phyloP scores from a whole-genome alignment of 2,329 filamentous ascomycete genomes.

The Davidsoniella eucalypti region DNA sequence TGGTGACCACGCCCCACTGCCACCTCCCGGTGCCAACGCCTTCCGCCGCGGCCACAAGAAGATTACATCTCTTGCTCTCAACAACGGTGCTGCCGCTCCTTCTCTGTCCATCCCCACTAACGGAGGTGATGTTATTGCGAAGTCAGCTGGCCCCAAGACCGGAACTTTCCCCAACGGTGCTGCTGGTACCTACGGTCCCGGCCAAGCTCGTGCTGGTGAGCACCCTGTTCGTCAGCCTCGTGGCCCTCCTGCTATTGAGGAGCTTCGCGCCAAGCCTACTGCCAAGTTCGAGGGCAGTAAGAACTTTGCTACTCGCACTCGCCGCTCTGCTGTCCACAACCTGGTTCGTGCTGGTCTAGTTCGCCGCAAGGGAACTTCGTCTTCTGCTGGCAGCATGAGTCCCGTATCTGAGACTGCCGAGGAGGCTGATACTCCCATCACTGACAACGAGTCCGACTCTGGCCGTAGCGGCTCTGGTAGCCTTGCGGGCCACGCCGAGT shows the following conservation, averaged over 20 bases:
- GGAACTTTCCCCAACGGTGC: conserved; percentile 67
- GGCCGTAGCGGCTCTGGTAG: conserved; percentile 63
- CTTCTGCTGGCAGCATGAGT: conserved; percentile 62
- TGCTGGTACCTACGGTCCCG: conserved; percentile 79
- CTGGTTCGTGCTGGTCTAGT: conserved; percentile 79
- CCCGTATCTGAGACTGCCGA: conserved; percentile 71
- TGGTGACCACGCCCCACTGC: conserved; percentile 51
- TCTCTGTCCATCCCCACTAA: conserved; percentile 24
- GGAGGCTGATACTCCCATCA: conserved; percentile 47
- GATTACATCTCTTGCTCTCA: conserved; percentile 50
- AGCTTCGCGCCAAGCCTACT: conserved; percentile 77
- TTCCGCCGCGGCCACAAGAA: conserved; percentile 94
- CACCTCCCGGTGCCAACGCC: conserved; percentile 75
- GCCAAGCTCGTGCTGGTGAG: conserved; percentile 82
- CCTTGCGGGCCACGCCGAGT: conserved; percentile 55
- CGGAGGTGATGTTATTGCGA: conserved; percentile 18
- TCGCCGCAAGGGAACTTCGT: conserved; percentile 61
- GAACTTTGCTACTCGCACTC: conserved; percentile 89
- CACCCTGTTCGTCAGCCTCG: conserved; percentile 87
- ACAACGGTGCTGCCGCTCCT: conserved; percentile 30
- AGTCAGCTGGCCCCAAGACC: conserved; percentile 55
- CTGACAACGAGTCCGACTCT: conserved; percentile 59
- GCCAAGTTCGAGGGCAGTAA: conserved; percentile 90
- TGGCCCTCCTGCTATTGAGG: conserved; percentile 79
- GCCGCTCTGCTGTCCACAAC: conserved; percentile 80